phyloP scores from a whole-genome alignment of 331 rosid species.

The Erythrophleum ivorense region DNA sequence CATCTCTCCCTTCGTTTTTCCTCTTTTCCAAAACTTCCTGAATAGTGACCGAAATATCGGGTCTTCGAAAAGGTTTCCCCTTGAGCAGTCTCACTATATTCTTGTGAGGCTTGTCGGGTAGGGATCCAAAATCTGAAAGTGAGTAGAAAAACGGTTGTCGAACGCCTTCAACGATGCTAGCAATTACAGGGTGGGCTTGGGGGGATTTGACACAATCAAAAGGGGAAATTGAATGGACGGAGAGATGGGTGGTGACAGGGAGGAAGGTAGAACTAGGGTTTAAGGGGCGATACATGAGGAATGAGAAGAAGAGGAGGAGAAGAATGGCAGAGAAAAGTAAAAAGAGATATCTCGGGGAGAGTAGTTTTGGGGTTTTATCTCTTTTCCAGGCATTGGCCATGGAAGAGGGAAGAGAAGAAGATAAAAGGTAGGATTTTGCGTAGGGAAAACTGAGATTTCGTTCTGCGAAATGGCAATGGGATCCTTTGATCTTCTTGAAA shows the following conservation, averaged over 20 bases:
- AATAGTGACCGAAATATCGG: slow-evolving; percentile 81
- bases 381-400: slow-evolving; percentile 98
- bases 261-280: slow-evolving; percentile 34
- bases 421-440: not conserved
- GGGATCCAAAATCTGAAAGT: slow-evolving; percentile 78
- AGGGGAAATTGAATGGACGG: slow-evolving; percentile 56
- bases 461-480: slow-evolving; percentile 18
- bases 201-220: slow-evolving; percentile 78
- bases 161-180: slow-evolving; percentile 83
- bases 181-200: slow-evolving; percentile 80
- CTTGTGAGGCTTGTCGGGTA: slow-evolving; percentile 97
- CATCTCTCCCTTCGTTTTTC: slow-evolving; percentile 58
- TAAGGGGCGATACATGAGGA: slow-evolving; percentile 48
- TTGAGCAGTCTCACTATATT: slow-evolving; percentile 78
- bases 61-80: slow-evolving; percentile 82
- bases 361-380: slow-evolving; percentile 57
- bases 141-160: slow-evolving; percentile 80
- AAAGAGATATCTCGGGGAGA: slow-evolving; percentile 65
- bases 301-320: slow-evolving; percentile 53
- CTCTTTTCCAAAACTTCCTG: slow-evolving; percentile 75
- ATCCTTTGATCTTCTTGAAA: not conserved
- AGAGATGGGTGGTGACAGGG: slow-evolving; percentile 36
- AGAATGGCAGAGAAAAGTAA: slow-evolving; percentile 52
- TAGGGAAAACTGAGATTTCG: slow-evolving; percentile 25
- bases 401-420: slow-evolving; percentile 34